Base-by-base conservation (phyloP, 169 alveolate species). In the Eimeria brunetti region DNA sequence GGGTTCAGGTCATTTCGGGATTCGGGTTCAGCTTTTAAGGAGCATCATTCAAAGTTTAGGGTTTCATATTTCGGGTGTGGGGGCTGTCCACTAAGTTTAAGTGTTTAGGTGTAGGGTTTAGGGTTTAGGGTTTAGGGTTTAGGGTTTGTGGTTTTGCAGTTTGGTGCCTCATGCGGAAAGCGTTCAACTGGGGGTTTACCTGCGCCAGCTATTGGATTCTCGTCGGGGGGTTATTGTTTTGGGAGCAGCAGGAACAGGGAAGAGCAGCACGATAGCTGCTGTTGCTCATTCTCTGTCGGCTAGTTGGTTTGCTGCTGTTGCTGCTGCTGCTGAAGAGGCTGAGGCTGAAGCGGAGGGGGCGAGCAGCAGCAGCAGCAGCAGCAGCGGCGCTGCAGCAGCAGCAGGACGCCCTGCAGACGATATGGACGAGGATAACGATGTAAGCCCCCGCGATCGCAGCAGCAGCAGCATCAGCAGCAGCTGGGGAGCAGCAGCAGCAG, bases 351-450 rank as follows among this genome's bases (percentile, higher is more conserved):
- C 14, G 33, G 67, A 46, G 46, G 67, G 27, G 30, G 41, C 16
- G 86, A n/a, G n/a, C 27, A 20, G 58, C n/a, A 75, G 85, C 16
- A n/a, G 67, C n/a, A 49, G 22, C 27, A 60, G 91, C 49, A 38
- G 44, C 41, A 60, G 91, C 44, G 80, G 22, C 30, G 58, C 78
- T 58, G 91, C 84, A 53, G 78, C 60, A n/a, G 89, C 62, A 36
- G 7, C 53, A 58, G 60, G 27, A 53, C 30, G 20, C 62, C 64
- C 38, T n/a, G 46, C 12, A 44, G 81, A 16, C 22, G 56, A 24
- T 38, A 97, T 94, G 99, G 99, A 76, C 98, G 98, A 96, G 97
- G 98, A 84, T 97, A 99, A 67, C 97, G 98, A 90, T 41, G 46
- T 46, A 44, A n/a, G 51, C 33, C 62, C 88, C 16, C 44, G 88